Base-by-base conservation (phyloP, 768 basidiomycete genomes). In the Pulveroboletus sp. region DNA sequence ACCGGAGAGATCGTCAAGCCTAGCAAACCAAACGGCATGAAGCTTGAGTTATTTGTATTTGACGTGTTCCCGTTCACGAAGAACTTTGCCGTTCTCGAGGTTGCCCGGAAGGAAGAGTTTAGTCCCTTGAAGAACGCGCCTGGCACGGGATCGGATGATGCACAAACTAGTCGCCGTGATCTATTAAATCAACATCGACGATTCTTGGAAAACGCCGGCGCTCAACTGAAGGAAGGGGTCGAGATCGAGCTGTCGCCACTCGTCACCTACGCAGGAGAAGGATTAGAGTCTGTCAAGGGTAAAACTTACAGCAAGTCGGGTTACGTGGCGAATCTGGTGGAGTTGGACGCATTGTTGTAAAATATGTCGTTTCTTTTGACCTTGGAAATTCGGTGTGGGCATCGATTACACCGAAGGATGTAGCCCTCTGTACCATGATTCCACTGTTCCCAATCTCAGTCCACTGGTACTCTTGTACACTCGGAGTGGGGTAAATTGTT, bases 101-200 rank as follows among this genome's bases (percentile, higher is more conserved):
- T 97, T 37, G 80, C 81, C 43, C 75, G 97, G 47, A 75, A 77
- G 50, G 90, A 95, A 51, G 95, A 98, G 70, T 99, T 99, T 61
- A 94, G 90, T 54, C 95, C 95, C 31, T 69, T 99, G 67, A 99
- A 99, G 76, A 99, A 99, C 62, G 95, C 94, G 8, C 93, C 94
- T 1, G 94, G 94, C 1, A 88, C 90, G 0, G 87, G 87, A 21
- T 76, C 88, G 14, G 95, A 98, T 65, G 86, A 92, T 63, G 89
- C 94, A 14, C 83, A 85, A 49, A 97, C 97, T 25, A 94, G 92
- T 58, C 80, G 94, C 39, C 78, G 82, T 34, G 95, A 98, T 71
- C 75, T 99, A 40, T 78, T 97, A 45, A 79, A 84, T 24, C 93
- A 97, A 72, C 92, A 97, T 65, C 79, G 69, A 62, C 76, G 89